Conservation (phyloP, 2,329 filamentous ascomycete species). For the Parafenestella ontariensis region DNA sequence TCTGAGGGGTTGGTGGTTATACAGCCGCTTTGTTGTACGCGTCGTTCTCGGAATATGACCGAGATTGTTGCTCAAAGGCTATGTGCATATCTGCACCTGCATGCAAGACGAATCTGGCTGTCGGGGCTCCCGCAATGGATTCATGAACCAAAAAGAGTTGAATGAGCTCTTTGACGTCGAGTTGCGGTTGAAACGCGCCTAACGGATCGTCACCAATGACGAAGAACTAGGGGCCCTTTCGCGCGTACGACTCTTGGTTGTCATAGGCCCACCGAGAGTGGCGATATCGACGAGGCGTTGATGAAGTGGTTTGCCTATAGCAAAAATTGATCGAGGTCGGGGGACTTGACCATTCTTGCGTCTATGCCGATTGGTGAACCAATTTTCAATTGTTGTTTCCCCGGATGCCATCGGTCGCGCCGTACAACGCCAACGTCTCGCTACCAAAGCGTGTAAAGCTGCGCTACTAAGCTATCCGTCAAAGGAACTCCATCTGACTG, state of each 20-base stretch:
- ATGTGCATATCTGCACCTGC: slow-evolving; percentile 22
- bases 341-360: neutral
- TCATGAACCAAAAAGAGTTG: neutral
- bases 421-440: slow-evolving; percentile 41
- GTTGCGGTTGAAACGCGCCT: neutral
- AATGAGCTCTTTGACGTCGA: neutral
- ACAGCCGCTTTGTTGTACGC: slow-evolving; percentile 37
- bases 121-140: neutral
- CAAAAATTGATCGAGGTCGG: neutral
- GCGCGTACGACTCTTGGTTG: neutral
- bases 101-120: slow-evolving; percentile 8
- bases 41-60: slow-evolving; percentile 28
- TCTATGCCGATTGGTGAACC: slow-evolving; percentile 19
- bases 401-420: slow-evolving; percentile 41
- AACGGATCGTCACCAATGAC: neutral
- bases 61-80: slow-evolving; percentile 29
- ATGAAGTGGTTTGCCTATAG: neutral
- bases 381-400: slow-evolving; percentile 13
- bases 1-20: slow-evolving; percentile 30
- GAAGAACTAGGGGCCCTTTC: neutral
- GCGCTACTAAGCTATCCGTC: slow-evolving; percentile 1
- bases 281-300: slow-evolving; percentile 1
- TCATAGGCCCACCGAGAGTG: neutral
- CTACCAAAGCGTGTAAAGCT: slow-evolving; percentile 28
- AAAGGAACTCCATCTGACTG: neutral